These are phyloP conservation scores for Triticum monococcum DNA, from an alignment of 176 grass and related monocot species.

Conservation along the genomic window DNA sequence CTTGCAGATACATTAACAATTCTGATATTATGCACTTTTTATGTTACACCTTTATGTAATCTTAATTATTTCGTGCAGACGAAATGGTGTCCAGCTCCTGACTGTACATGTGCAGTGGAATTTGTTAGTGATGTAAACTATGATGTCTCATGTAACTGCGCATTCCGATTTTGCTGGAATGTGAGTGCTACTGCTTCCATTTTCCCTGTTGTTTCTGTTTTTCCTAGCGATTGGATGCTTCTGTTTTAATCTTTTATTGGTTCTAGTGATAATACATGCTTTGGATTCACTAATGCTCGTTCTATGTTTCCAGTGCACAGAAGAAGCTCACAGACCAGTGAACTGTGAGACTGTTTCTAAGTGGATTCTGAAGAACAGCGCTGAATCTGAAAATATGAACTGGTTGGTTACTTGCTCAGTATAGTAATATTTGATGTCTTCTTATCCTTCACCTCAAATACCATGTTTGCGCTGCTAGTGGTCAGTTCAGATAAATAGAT, in stretches of 20 bases:
- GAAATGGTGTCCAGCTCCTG: conserved; percentile 97
- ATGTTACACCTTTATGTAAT: background rate
- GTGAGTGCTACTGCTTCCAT: conserved; percentile 46
- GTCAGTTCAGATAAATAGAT: background rate
- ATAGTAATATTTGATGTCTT: background rate
- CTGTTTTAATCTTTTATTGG: background rate
- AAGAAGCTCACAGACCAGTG: conserved; percentile 93
- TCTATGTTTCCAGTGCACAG: conserved; percentile 70
- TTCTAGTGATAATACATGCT: background rate
- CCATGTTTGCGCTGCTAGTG: background rate
- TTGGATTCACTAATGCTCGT: background rate
- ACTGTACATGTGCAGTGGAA: conserved; percentile 86
- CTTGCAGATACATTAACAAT: background rate
- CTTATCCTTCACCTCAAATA: background rate
- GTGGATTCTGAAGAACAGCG: conserved; percentile 95
- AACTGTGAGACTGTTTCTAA: conserved; percentile 76
- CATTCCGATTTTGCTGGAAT: conserved; percentile 90
- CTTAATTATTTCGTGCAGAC: conserved; percentile 50
- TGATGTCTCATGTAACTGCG: conserved; percentile 73
- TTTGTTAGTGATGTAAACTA: conserved; percentile 67
- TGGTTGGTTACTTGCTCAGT: conserved; percentile 54
- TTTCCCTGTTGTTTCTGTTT: background rate
- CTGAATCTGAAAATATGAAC: conserved; percentile 98
- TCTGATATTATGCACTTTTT: conserved; percentile 2
- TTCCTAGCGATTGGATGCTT: background rate